A percentile compares a stretch with the other conserved stretches of the same genome.
These are phyloP conservation scores for Venturia pyrina DNA, from an alignment of 2,329 filamentous ascomycete genomes.

Conservation along the genomic window DNA sequence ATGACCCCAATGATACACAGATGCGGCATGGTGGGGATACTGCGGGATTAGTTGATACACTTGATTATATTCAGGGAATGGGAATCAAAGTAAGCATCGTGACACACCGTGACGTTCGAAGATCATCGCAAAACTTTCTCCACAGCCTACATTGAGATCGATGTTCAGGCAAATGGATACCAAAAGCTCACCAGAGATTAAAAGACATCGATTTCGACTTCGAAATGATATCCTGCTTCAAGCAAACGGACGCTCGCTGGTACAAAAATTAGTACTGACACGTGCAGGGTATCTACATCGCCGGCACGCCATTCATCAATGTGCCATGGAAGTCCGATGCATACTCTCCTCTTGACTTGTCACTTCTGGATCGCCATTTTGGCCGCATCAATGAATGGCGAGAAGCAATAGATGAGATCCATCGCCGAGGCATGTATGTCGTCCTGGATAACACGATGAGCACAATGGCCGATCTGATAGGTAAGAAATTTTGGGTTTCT, in stretches of 20 bases:
- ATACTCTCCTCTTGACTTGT: conserved; percentile 47
- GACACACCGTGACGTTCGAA: not conserved
- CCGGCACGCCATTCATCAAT: conserved; percentile 53
- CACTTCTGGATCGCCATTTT: conserved; percentile 50
- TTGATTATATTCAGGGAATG: conserved; percentile 54
- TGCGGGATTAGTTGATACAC: conserved; percentile 44
- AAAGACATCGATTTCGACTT: too few species aligned
- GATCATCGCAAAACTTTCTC: too few species aligned
- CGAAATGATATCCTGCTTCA: too few species aligned
- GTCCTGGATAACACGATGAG: conserved; percentile 29
- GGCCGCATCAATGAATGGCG: conserved; percentile 49
- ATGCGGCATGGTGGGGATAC: conserved; percentile 53
- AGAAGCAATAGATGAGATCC: conserved; percentile 46
- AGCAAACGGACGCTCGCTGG: not conserved
- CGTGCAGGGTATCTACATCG: conserved; percentile 37
- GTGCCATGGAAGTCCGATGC: conserved; percentile 51
- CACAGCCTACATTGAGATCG: too few species aligned
- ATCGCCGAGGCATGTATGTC: conserved; percentile 52
- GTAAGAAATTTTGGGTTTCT: not conserved
- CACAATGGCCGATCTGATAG: conserved; percentile 48
- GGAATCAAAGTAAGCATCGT: conserved; percentile 43
- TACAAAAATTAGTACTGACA: not conserved
- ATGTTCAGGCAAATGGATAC: too few species aligned
- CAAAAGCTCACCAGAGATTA: too few species aligned
- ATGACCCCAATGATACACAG: conserved; percentile 48